These are phyloP conservation scores for Cryptococcus sp. DNA, from an alignment of 1,284 basidiomycete genomes.

Conservation along the genomic window DNA sequence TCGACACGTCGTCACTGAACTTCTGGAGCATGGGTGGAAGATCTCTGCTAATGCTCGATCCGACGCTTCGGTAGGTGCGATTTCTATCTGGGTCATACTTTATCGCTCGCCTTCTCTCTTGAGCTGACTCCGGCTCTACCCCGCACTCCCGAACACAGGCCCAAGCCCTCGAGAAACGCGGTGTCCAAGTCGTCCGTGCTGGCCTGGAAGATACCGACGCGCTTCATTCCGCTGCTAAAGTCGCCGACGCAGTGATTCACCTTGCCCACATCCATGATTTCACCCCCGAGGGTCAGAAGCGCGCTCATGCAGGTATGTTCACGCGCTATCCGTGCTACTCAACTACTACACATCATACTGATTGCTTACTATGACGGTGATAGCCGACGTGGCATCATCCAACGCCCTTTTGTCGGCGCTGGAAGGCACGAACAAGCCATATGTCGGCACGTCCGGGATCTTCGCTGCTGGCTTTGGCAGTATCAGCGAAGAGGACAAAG, in stretches of 20 bases:
- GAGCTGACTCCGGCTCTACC: not conserved
- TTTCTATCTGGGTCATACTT: not conserved
- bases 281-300: not conserved
- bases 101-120: no score
- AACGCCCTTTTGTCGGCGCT: slow-evolving; percentile 24
- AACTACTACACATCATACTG: not conserved
- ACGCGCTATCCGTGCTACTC: no score
- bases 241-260: slow-evolving; percentile 40
- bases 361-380: not conserved
- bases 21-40: slow-evolving; percentile 30
- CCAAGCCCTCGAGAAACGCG: slow-evolving; percentile 19
- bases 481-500: slow-evolving; percentile 5
- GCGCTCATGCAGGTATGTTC: no score
- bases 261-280: slow-evolving; percentile 35
- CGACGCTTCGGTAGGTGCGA: slow-evolving; percentile 19
- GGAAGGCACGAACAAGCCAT: slow-evolving; percentile 30
- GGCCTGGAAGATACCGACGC: slow-evolving; percentile 28
- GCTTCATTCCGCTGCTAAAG: slow-evolving; percentile 23
- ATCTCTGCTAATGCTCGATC: slow-evolving; percentile 37
- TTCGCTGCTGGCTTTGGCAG: not conserved
- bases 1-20: slow-evolving; percentile 19
- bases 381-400: slow-evolving; percentile 20
- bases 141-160: slow-evolving; percentile 1
- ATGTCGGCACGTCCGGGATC: slow-evolving; percentile 21
- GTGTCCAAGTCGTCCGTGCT: slow-evolving; percentile 24